Evolutionary conservation across 2,329 filamentous ascomycete genomes (phyloP).

Genomic region (Cladophialophora yegresii): DNA sequence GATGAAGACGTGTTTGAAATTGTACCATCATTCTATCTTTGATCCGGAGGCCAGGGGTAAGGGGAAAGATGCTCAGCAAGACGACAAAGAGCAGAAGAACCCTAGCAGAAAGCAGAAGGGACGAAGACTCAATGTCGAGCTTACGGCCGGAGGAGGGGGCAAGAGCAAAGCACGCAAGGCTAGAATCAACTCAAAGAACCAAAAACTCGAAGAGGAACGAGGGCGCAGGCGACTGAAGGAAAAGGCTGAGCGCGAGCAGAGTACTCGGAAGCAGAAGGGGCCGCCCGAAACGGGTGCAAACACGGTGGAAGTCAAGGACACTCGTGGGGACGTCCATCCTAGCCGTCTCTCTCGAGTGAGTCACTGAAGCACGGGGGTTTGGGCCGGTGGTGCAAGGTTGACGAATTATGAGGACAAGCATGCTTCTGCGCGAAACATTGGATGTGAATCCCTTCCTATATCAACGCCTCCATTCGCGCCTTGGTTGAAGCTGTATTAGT

Average conservation of each 20-base stretch:
- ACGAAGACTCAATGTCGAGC: slow-evolving; percentile 86
- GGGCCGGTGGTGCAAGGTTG: not conserved
- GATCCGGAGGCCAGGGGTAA: slow-evolving; percentile 53
- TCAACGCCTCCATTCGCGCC: slow-evolving; percentile 24
- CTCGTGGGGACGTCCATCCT: slow-evolving; percentile 47
- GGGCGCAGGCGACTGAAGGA: slow-evolving; percentile 52
- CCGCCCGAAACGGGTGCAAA: slow-evolving; percentile 36
- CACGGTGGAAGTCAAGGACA: slow-evolving; percentile 32
- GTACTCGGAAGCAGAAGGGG: slow-evolving; percentile 42
- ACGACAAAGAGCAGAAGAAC: slow-evolving; percentile 3
- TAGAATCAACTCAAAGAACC: slow-evolving; percentile 84
- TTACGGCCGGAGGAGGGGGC: slow-evolving; percentile 84
- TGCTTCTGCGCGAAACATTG: slow-evolving; percentile 13
- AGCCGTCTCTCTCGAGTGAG: slow-evolving; percentile 46
- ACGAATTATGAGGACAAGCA: slow-evolving; percentile 6
- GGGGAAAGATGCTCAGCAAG: slow-evolving; percentile 21
- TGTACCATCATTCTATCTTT: slow-evolving; percentile 85
- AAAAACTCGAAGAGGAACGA: slow-evolving; percentile 73
- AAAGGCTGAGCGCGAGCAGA: slow-evolving; percentile 38
- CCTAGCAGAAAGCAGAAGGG: slow-evolving; percentile 45
- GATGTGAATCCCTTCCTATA: slow-evolving; percentile 23
- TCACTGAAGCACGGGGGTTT: slow-evolving; percentile 17
- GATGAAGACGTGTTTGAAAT: slow-evolving; percentile 89
- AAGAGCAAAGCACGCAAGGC: slow-evolving; percentile 71
- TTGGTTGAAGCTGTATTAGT: slow-evolving; percentile 30